Percentiles rank a stretch among this genome's conserved stretches.
Evolutionary conservation across 2,329 filamentous ascomycete species (phyloP).

Genomic region (Aspergillus fijiensis): DNA sequence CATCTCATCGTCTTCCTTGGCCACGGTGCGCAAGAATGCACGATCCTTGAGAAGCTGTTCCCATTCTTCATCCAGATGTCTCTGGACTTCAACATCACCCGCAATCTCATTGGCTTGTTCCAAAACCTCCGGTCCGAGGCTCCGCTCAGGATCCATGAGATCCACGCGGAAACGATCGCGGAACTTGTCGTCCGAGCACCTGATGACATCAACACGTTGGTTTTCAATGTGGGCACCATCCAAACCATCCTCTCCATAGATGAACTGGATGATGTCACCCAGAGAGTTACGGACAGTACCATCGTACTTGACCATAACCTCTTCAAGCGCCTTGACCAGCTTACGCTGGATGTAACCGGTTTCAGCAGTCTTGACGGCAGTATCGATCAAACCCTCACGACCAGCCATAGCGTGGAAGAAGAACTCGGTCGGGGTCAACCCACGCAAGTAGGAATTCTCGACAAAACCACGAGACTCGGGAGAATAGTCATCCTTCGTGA

Average conservation of each 20-base stretch:
- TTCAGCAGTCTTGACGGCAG: constrained; percentile 97
- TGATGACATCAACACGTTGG: constrained; percentile 83
- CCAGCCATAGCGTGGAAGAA: constrained; percentile 99
- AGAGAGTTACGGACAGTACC: constrained; percentile 96
- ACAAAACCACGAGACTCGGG: constrained; percentile 96
- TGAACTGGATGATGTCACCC: constrained; percentile 93
- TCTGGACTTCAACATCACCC: constrained; percentile 84
- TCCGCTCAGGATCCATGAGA: constrained; percentile 69
- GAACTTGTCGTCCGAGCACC: constrained; percentile 74
- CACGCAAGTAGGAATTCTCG: constrained; percentile 96
- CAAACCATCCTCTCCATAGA: constrained; percentile 95
- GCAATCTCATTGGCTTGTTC: constrained; percentile 84
- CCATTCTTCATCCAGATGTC: constrained; percentile 83
- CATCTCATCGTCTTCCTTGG: constrained; percentile 74
- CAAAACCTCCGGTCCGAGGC: constrained; percentile 67
- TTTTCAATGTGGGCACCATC: constrained; percentile 93
- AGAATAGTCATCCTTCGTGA: constrained; percentile 99
- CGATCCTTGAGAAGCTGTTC: constrained; percentile 75
- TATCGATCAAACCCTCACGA: constrained; percentile 99
- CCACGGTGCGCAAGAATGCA: constrained; percentile 68
- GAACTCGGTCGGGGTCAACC: constrained; percentile 91
- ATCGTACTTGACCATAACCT: constrained; percentile 96
- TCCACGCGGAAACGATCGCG: constrained; percentile 81
- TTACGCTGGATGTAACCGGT: constrained; percentile 99
- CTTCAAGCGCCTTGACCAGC: constrained; percentile 95